phyloP scores from a whole-genome alignment of 2,329 filamentous ascomycete species.

The Diaporthe vaccinii region DNA sequence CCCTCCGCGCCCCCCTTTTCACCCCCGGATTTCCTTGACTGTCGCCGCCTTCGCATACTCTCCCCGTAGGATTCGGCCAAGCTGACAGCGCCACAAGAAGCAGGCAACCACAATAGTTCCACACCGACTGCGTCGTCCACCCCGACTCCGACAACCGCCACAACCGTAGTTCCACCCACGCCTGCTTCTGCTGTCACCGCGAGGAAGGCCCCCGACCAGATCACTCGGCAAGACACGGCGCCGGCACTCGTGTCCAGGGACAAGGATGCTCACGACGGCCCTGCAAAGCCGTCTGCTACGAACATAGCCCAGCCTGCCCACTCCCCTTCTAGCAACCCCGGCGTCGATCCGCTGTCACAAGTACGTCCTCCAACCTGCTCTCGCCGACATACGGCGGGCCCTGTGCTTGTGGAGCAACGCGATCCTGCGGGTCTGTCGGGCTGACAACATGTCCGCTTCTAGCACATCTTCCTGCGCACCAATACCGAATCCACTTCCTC shows the following conservation, averaged over 20 bases:
- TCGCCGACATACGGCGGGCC: neutral
- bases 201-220: slow-evolving; percentile 9
- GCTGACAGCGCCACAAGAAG: slow-evolving; percentile 28
- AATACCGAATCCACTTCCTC: slow-evolving; percentile 69
- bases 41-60: neutral
- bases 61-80: slow-evolving; percentile 18
- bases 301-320: slow-evolving; percentile 14
- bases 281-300: slow-evolving; percentile 13
- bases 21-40: neutral
- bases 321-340: slow-evolving; percentile 21
- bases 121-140: slow-evolving; percentile 3
- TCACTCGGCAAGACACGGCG: slow-evolving; percentile 20
- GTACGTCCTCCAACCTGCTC: slow-evolving; percentile 28
- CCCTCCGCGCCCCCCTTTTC: neutral
- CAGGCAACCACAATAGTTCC: slow-evolving; percentile 32
- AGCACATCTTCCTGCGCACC: slow-evolving; percentile 77
- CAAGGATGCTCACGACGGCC: slow-evolving; percentile 32
- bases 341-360: slow-evolving; percentile 41
- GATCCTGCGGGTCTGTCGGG: neutral
- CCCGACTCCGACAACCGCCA: slow-evolving; percentile 28
- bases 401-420: neutral
- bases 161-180: slow-evolving; percentile 30
- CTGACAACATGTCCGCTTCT: slow-evolving; percentile 32
- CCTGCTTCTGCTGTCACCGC: slow-evolving; percentile 11
- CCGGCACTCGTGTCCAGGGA: slow-evolving; percentile 15